Conservation (phyloP, 2,329 filamentous ascomycete species). For the Chrysoporthe deuterocubensis region DNA sequence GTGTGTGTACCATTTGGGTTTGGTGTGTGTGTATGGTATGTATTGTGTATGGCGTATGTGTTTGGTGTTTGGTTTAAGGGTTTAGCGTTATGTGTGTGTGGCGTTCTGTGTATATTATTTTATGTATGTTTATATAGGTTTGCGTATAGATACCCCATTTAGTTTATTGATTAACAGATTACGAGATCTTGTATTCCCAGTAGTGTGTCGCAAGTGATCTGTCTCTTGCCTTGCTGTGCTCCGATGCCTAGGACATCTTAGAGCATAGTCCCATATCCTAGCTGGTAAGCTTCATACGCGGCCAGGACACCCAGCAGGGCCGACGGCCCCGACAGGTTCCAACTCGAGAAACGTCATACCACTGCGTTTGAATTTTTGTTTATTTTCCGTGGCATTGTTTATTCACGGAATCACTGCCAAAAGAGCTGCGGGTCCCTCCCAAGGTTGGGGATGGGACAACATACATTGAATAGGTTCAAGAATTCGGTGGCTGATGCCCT, state of each 20-base stretch:
- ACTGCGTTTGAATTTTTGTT: too few relatives aligned
- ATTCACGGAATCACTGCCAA: too few relatives aligned
- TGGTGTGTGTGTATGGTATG: conserved; percentile 15
- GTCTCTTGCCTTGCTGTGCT: background rate
- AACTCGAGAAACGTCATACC: too few relatives aligned
- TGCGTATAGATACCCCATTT: conserved; percentile 1
- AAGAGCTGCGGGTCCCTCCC: too few relatives aligned
- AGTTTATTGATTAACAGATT: background rate
- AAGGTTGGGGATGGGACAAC: too few relatives aligned
- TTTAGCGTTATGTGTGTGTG: background rate
- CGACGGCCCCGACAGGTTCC: too few relatives aligned
- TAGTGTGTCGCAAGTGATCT: background rate
- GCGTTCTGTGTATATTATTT: conserved; percentile 3
- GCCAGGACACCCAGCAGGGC: too few relatives aligned
- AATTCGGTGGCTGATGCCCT: too few relatives aligned
- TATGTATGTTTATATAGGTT: background rate
- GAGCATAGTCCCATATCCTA: too few relatives aligned
- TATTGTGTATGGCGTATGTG: conserved; percentile 25
- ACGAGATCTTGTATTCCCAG: background rate
- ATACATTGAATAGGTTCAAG: too few relatives aligned
- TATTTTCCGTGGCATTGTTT: too few relatives aligned
- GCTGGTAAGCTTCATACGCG: too few relatives aligned
- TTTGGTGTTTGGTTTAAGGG: conserved; percentile 21
- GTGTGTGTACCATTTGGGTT: conserved; percentile 38
- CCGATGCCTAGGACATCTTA: background rate